Conservation (phyloP, 441 rosid species). For the Corymbia citriodora region DNA sequence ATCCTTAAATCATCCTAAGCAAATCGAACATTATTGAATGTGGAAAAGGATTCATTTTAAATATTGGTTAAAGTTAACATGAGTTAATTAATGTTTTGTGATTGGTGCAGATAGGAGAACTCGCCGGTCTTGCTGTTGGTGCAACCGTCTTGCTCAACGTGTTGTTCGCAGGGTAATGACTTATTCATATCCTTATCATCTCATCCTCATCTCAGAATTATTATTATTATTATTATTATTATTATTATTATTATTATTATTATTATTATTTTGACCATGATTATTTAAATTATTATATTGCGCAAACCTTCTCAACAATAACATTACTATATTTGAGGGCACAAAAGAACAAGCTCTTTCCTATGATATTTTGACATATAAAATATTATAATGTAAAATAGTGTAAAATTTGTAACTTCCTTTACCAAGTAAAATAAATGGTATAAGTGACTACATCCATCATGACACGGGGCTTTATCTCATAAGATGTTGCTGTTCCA, state of each 20-base stretch:
- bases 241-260: too few relatives aligned
- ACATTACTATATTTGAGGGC: background rate
- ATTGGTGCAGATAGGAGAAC: background rate
- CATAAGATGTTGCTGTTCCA: too few relatives aligned
- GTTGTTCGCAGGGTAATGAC: constrained; percentile 1
- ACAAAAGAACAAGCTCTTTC: too few relatives aligned
- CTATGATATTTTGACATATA: too few relatives aligned
- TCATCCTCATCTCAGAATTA: too few relatives aligned
- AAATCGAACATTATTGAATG: background rate
- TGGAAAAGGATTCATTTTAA: background rate
- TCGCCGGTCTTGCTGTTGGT: background rate
- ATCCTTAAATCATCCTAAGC: background rate
- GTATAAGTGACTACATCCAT: background rate
- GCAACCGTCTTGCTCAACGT: background rate
- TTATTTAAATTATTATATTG: too few relatives aligned
- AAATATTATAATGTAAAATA: too few relatives aligned
- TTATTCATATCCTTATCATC: background rate
- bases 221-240: too few relatives aligned
- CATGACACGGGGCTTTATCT: too few relatives aligned
- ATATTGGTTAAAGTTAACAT: too few relatives aligned
- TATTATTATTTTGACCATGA: background rate
- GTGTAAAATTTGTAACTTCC: background rate
- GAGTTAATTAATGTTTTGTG: background rate
- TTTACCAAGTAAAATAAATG: background rate
- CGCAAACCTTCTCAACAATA: background rate